Evolutionary conservation across 148 eudicot genomes (phyloP).

Genomic region (Rhododendron ferrugineum): DNA sequence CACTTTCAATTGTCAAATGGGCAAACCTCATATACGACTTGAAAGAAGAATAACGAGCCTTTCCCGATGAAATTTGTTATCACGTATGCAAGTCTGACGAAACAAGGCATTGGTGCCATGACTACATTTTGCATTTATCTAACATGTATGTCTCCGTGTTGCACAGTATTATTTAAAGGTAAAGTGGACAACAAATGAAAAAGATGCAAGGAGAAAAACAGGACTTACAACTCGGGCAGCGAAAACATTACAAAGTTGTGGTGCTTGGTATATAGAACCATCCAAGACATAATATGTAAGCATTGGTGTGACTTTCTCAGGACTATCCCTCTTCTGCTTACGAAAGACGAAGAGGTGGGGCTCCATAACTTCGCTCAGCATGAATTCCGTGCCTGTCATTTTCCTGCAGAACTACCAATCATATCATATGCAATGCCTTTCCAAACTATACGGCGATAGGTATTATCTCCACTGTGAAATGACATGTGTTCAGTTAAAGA

Average conservation of each 20-base stretch:
- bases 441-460: not conserved
- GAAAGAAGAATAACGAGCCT: conserved; percentile 3
- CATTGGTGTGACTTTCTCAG: conserved; percentile 90
- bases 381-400: conserved; percentile 79
- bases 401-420: conserved; percentile 41
- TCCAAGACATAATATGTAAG: conserved; percentile 86
- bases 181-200: not conserved
- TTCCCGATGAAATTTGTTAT: not conserved
- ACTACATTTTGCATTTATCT: not conserved
- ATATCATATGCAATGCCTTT: not conserved
- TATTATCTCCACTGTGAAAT: not conserved
- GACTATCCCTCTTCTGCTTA: conserved; percentile 89
- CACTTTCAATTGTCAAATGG: not conserved
- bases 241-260: conserved; percentile 85
- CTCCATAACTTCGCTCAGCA: conserved; percentile 76
- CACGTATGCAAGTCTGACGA: not conserved
- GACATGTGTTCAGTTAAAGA: not conserved
- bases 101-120: no score
- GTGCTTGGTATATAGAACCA: conserved; percentile 97
- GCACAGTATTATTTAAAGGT: not conserved
- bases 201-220: not conserved
- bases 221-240: conserved; percentile 75
- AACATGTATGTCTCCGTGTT: not conserved
- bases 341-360: conserved; percentile 86
- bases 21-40: not conserved